Percentiles rank a stretch among this genome's conserved stretches.
phyloP scores from a whole-genome alignment of 805 yeast genomes.

The Barnettozyma vustinii region DNA sequence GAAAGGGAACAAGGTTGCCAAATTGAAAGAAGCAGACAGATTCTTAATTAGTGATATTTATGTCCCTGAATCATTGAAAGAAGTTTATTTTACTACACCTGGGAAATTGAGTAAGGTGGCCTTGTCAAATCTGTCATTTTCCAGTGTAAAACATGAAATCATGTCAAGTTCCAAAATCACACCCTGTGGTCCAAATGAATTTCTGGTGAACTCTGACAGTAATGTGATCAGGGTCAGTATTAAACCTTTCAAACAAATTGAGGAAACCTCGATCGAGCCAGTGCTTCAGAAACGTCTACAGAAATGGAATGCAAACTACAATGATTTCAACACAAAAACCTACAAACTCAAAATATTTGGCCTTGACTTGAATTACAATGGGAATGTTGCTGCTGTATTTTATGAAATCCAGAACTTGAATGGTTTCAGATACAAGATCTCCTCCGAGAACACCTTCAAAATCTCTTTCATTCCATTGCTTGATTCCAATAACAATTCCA shows the following conservation, averaged over 20 bases:
- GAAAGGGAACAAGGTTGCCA: neutral
- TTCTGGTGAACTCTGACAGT: conserved; percentile 9
- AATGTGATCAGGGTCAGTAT: conserved; percentile 7
- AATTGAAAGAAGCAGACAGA: conserved; percentile 11
- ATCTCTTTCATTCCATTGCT: conserved; percentile 16
- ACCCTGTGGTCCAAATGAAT: conserved; percentile 5
- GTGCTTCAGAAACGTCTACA: conserved; percentile 10
- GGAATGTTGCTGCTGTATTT: conserved; percentile 16
- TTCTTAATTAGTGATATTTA: conserved; percentile 18
- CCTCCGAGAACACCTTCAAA: conserved; percentile 17
- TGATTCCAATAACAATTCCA: neutral
- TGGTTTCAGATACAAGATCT: conserved; percentile 20
- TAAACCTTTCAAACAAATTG: neutral
- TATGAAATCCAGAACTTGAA: conserved; percentile 18
- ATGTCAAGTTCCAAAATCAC: conserved; percentile 11
- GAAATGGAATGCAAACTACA: conserved; percentile 20
- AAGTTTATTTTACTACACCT: conserved; percentile 9
- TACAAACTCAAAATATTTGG: conserved; percentile 17
- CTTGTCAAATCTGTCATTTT: neutral
- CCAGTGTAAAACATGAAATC: conserved; percentile 5
- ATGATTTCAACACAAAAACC: conserved; percentile 22
- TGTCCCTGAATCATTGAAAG: neutral
- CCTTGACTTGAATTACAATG: conserved; percentile 12
- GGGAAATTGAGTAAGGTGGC: conserved; percentile 10
- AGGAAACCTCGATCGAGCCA: conserved; percentile 14